Conservation (phyloP, 257 asterid species). For the Nicotiana tomentosiformis region DNA sequence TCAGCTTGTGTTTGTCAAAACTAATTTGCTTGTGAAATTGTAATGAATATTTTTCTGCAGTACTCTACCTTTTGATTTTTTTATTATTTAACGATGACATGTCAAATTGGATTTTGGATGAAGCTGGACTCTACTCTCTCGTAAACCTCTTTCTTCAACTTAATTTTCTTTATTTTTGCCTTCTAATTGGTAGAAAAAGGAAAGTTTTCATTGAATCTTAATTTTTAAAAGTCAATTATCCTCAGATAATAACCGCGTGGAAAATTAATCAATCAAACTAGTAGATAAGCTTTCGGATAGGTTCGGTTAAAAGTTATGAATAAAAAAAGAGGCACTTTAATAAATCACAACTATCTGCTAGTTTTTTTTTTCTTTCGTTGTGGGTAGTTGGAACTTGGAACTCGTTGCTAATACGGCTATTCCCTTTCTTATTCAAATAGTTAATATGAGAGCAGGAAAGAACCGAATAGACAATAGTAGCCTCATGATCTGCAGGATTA, state of each 20-base stretch:
- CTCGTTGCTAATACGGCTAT: too few species aligned
- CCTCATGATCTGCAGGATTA: neutral
- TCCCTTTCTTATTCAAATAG: too few species aligned
- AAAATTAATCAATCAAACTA: neutral
- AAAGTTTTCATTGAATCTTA: neutral
- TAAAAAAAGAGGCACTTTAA: neutral
- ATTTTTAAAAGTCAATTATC: neutral
- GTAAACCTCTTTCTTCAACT: neutral
- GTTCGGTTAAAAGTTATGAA: neutral
- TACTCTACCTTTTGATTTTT: neutral
- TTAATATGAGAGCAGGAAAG: too few species aligned
- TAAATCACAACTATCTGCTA: too few species aligned
- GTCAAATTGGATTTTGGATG: neutral
- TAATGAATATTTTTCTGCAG: neutral
- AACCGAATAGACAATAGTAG: too few species aligned
- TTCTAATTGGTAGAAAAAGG: neutral
- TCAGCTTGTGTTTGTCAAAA: neutral
- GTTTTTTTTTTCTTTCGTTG: too few species aligned
- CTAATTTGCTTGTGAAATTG: neutral
- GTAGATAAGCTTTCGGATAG: neutral
- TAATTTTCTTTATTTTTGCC: neutral
- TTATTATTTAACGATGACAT: neutral
- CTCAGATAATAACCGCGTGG: neutral
- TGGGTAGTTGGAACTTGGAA: too few species aligned
- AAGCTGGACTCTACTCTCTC: neutral